Evolutionary conservation across 2,329 filamentous ascomycete genomes (phyloP).

Genomic region (Apiospora rasikravindrae): DNA sequence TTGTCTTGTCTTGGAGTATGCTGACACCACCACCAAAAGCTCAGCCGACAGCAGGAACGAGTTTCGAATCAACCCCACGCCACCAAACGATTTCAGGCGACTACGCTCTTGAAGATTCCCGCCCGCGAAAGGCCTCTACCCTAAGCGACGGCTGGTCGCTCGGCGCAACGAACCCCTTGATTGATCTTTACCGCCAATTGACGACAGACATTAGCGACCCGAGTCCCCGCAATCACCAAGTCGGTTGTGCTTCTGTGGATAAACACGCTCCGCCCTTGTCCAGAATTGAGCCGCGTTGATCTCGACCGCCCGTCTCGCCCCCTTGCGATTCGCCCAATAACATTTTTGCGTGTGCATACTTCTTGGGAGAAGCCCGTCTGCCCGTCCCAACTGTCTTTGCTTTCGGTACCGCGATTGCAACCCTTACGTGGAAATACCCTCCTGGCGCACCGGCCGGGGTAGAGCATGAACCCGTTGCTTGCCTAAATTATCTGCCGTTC

Average conservation of each 20-base stretch:
- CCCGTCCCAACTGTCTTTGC: not conserved
- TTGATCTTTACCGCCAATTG: conserved; percentile 10
- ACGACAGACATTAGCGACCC: not conserved
- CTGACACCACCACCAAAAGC: not conserved
- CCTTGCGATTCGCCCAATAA: conserved; percentile 3
- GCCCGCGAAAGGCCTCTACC: not conserved
- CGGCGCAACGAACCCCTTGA: not conserved
- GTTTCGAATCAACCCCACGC: conserved; percentile 2
- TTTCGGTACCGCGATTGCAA: not conserved
- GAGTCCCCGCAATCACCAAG: not conserved
- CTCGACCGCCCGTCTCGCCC: not conserved
- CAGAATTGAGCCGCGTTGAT: not conserved
- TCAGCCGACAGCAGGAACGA: conserved; percentile 6
- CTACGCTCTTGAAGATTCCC: not conserved
- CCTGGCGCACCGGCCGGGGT: not conserved
- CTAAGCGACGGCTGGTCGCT: not conserved
- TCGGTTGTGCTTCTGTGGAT: not conserved
- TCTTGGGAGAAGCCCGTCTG: not conserved
- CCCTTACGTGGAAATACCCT: not conserved
- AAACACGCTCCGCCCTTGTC: not conserved
- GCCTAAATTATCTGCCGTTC: conserved; percentile 6
- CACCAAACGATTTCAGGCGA: not conserved
- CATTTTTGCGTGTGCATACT: not conserved
- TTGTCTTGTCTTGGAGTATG: conserved; percentile 10
- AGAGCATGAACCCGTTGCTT: conserved; percentile 14